Evolutionary conservation across 1,284 basidiomycete genomes (phyloP), one percentile per base, ranked within the genome.

Genomic region (Trametes hirsuta): DNA sequence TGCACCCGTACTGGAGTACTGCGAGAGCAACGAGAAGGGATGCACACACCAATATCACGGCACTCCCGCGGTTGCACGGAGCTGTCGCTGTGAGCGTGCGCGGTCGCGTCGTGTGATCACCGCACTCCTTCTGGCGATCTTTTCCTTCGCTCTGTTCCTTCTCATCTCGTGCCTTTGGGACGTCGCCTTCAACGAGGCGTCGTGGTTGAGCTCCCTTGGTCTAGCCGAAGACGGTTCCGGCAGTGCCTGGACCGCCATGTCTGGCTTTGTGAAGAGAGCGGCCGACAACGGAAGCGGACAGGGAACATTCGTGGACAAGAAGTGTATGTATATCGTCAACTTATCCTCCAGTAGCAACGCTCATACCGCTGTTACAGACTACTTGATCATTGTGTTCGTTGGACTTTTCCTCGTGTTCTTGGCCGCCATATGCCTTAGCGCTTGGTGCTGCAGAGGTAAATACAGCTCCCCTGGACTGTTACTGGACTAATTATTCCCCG

Each of bases 391-490:
- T 35, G 47, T 67, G 24, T 67, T 67, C 36, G 66, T 65, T 44
- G 66, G 66, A 0, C 59, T 67, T 15, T 56, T 65, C 41, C 61
- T 67, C 9, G 61, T 67, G 1, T n/a, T 67, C 21, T 6, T 67
- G n/a, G 61, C 58, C 11, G 63, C 47, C 3, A 58, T 67, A 21
- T 67, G 66, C 39, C 57, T 64, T 11, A 67, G 66, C 35, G 63
- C 63, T 10, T 67, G 66, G 63, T 67, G 66, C 53, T 67, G 66
- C 59, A 52, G 59, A 44, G 61, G 63, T 65, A 44, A 22, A 60
- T 44, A 6, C 30, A 8, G 8, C 8, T 8, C 5, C 30, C 4
- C 6, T 41, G 36, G 4, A 11, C 12, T 6, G 11, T 45, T 21
- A 21, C 6, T 5, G n/a, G 2, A 36, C 39, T 3, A 15, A 21